A percentile compares a stretch with the other conserved stretches of the same genome.
Evolutionary conservation across 352 stramenopile species (phyloP).

Genomic region (Phytophthora megakarya): DNA sequence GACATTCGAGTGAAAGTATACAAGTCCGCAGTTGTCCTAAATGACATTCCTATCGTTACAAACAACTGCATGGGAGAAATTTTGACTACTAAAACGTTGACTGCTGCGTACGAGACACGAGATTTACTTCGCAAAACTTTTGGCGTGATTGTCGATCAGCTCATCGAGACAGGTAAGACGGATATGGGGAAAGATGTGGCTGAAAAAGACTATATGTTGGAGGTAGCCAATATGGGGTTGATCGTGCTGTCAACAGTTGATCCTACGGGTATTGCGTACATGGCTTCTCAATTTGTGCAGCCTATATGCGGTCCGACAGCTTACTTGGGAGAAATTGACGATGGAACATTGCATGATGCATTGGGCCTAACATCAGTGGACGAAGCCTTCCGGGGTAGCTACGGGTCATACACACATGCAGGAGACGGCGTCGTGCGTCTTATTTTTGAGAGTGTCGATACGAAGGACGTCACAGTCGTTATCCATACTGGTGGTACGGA

Average conservation of each 20-base stretch:
- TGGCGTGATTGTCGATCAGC: constrained; percentile 12
- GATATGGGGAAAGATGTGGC: constrained; percentile 12
- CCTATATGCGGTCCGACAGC: constrained; percentile 50
- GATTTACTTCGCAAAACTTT: constrained; percentile 49
- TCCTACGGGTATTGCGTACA: constrained; percentile 44
- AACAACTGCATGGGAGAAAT: constrained; percentile 22
- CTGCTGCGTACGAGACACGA: constrained; percentile 32
- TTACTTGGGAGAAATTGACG: constrained; percentile 48
- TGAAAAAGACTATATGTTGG: constrained; percentile 9
- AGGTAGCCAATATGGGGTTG: constrained; percentile 28
- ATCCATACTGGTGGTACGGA: no score
- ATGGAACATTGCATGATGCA: constrained; percentile 42
- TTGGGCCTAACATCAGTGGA: constrained; percentile 31
- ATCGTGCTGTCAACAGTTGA: constrained; percentile 37
- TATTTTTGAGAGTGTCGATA: no score
- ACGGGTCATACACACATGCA: constrained; percentile 31
- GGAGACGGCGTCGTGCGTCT: constrained; percentile 34
- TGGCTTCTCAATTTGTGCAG: constrained; percentile 55
- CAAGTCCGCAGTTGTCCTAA: constrained; percentile 1
- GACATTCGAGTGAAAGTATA: constrained; percentile 10
- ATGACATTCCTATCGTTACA: constrained; percentile 12
- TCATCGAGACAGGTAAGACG: constrained; percentile 23
- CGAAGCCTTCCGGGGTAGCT: constrained; percentile 46
- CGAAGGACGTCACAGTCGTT: no score
- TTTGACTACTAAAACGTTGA: constrained; percentile 6